These are phyloP conservation scores for Zangia roseola DNA, from an alignment of 768 basidiomycete genomes.

Conservation along the genomic window DNA sequence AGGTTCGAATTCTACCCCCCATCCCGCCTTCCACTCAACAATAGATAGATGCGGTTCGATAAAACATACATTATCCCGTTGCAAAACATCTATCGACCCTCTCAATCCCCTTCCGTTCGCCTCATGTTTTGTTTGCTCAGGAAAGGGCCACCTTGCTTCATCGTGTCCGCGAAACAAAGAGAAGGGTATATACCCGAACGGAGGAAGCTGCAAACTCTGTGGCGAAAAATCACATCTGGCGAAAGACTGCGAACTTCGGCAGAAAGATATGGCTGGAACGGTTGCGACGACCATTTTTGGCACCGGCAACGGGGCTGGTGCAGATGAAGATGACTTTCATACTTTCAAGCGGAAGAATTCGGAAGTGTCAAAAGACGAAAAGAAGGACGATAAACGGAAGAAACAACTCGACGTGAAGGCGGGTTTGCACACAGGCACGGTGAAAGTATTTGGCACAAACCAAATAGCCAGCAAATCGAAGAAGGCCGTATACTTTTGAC, in stretches of 20 bases:
- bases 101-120: slow-evolving; percentile 79
- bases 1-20: slow-evolving; percentile 44
- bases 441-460: slow-evolving; percentile 34
- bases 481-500: slow-evolving; percentile 51
- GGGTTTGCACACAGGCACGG: slow-evolving; percentile 42
- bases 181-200: slow-evolving; percentile 87
- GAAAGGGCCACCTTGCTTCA: slow-evolving; percentile 82
- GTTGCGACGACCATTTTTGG: slow-evolving; percentile 23
- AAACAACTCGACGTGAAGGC: slow-evolving; percentile 42
- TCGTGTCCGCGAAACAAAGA: slow-evolving; percentile 77
- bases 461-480: slow-evolving; percentile 32
- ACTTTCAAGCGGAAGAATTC: slow-evolving; percentile 61
- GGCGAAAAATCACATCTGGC: slow-evolving; percentile 83
- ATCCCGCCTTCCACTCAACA: background rate
- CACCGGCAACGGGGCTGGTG: slow-evolving; percentile 55
- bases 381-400: slow-evolving; percentile 43
- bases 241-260: slow-evolving; percentile 71
- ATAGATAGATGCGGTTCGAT: slow-evolving; percentile 72
- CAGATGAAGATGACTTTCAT: slow-evolving; percentile 97
- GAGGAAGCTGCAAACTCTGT: slow-evolving; percentile 88
- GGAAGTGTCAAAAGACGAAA: slow-evolving; percentile 63
- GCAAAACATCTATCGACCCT: slow-evolving; percentile 62
- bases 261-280: slow-evolving; percentile 45
- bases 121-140: slow-evolving; percentile 87
- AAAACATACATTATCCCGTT: slow-evolving; percentile 75